These are phyloP conservation scores for Candida namnaoensis DNA, from an alignment of 805 yeast species.

Conservation along the genomic window DNA sequence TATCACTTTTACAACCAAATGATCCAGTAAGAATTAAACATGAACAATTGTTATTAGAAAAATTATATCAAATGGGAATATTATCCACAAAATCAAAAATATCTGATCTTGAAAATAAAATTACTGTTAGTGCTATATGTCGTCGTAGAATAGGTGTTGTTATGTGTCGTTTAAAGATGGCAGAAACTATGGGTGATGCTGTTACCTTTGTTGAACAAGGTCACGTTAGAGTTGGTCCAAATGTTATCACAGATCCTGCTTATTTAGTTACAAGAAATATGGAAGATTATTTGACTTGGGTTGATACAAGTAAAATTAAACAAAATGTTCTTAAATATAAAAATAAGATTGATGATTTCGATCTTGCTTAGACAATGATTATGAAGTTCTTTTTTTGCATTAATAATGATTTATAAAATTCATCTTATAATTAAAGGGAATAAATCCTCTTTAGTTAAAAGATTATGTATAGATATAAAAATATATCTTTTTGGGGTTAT, in stretches of 20 bases:
- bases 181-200: slow-evolving; percentile 82
- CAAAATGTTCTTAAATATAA: slow-evolving; percentile 80
- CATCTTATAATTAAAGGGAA: too few species aligned
- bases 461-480: too few species aligned
- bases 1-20: slow-evolving; percentile 76
- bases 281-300: slow-evolving; percentile 98
- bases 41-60: slow-evolving; percentile 81
- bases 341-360: slow-evolving; percentile 60
- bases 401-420: too few species aligned
- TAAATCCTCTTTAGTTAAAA: too few species aligned
- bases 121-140: slow-evolving; percentile 88
- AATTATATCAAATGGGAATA: slow-evolving; percentile 82
- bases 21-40: slow-evolving; percentile 86
- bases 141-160: slow-evolving; percentile 90
- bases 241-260: slow-evolving; percentile 92
- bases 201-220: slow-evolving; percentile 93
- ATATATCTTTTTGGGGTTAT: too few species aligned
- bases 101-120: slow-evolving; percentile 83
- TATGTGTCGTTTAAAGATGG: slow-evolving; percentile 92
- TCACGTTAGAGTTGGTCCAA: slow-evolving; percentile 95
- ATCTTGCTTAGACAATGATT: slow-evolving; percentile 24
- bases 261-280: slow-evolving; percentile 84
- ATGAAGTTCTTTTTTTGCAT: not conserved
- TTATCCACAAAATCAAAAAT: slow-evolving; percentile 83
- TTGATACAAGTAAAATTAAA: slow-evolving; percentile 91